Evolutionary conservation across 176 grass and related monocot species (phyloP), one percentile per base, ranked within the genome.

Genomic region (Aegilops sharonensis): DNA sequence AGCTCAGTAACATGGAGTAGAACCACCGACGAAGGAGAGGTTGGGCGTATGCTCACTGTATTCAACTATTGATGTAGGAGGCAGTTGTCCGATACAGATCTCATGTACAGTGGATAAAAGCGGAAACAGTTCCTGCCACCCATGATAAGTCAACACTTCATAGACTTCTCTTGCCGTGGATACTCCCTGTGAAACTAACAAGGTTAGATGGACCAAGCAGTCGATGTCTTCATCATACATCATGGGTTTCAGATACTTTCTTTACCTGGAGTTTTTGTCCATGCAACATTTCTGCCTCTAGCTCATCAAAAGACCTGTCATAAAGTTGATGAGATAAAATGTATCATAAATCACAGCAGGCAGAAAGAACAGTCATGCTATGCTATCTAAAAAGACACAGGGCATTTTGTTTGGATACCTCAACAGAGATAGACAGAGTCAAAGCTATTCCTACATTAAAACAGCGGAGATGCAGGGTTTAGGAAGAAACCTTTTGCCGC

Each of bases 261-360:
- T 90, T 85, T 86, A 98, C 93, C 90, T 98, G 93, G 11, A 98
- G 82, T 87, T 98, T 95, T 85, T 98, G 93, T 59, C 96, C 96
- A 87, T 88, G 91, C 82, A 95, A 72, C 87, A 98, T 85, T 60
- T 95, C 93, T 77, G 91, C 90, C 88, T 98, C 96, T 52, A 98
- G 90, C 27, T 98, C 91, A 81, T 95, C 86, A 66, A 95, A 98
- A 65, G 91, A 98, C 43, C 96, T 95, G 78, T 32, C 45, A 81
- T 82, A 78, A 89, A 85, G 77, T 80, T 37, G 42, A 81, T 59
- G 29, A 82, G 15, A 83, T 70, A 30, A 20, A 9, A 45, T 11
- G 29, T 75, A 43, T 64, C 48, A 59, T 42, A 37, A 81, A 87
- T 40, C 48, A 45, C 11, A 78, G 20, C 6, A 17, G 73, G 15